Evolutionary conservation across 345 rosid species (phyloP), one percentile per base, ranked within the genome.

Genomic region (Camelina neglecta): DNA sequence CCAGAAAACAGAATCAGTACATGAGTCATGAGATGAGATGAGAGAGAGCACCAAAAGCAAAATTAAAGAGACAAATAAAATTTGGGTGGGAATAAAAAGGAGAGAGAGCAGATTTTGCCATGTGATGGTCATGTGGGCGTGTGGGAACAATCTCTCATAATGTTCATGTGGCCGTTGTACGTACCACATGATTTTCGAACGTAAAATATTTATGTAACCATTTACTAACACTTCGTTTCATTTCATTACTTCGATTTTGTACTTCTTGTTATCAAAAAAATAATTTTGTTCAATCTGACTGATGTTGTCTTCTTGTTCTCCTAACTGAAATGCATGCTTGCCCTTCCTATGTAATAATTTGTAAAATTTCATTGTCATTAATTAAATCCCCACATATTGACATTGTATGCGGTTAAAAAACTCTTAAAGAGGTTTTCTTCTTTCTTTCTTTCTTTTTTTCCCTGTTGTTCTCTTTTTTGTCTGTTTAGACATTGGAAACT

Each of bases 141-240:
- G 16, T 44, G 49, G n/a, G 49, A 44, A 44, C 49, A 44, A 44
- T 41, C 12, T 41, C 44, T 41, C 44, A 10, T 41, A 41, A 21
- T 62, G 18, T 60, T 69, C 80, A 69, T 61, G 80, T 76, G 79
- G 64, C 50, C 26, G 33, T 69, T 62, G 15, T 62, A 76, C 70
- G 64, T 62, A 70, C 70, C 75, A 76, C 69, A 11, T 45, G 20
- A 15, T 42, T 61, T 21, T 26, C 35, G 18, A 24, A 49, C 39
- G 77, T 64, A 38, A 10, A 36, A 7, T 36, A 36, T 36, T 1
- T 36, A 8, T 8, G 8, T 36, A 35, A 36, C 39, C 39, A 36
- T 8, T 7, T 36, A 33, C 41, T 36, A 10, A 33, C 41, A 36
- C 9, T 36, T 36, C 41, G 41, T 8, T 36, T 36, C 41, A 36